A percentile compares a stretch with the other conserved stretches of the same genome.
phyloP scores from a whole-genome alignment of 768 basidiomycete genomes.

The Suillus decipiens region DNA sequence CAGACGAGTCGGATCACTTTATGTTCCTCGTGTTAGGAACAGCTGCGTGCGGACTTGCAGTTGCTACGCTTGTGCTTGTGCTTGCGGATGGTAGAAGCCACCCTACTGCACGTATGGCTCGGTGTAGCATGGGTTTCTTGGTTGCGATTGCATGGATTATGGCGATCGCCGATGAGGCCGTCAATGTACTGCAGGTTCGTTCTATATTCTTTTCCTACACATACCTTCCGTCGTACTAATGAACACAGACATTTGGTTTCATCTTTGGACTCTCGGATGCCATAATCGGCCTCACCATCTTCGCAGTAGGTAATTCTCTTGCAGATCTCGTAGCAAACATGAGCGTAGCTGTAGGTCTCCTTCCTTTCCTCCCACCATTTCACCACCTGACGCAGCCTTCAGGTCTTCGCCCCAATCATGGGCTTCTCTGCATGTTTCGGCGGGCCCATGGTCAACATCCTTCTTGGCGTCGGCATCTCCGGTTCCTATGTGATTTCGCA shows the following conservation, averaged over 20 bases:
- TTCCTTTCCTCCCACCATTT: background rate
- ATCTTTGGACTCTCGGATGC: slow-evolving; percentile 97
- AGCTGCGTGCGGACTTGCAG: slow-evolving; percentile 52
- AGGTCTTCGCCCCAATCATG: slow-evolving; percentile 91
- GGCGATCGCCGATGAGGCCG: slow-evolving; percentile 96
- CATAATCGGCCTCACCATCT: slow-evolving; percentile 95
- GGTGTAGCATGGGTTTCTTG: slow-evolving; percentile 90
- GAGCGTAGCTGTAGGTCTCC: slow-evolving; percentile 75
- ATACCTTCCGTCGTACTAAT: slow-evolving; percentile 8
- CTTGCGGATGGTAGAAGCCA: slow-evolving; percentile 63
- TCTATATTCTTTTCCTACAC: background rate
- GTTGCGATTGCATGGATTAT: slow-evolving; percentile 97
- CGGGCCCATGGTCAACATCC: slow-evolving; percentile 89
- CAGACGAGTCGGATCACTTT: slow-evolving; percentile 49
- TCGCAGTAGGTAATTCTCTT: slow-evolving; percentile 94
- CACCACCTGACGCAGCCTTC: background rate
- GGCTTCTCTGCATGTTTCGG: slow-evolving; percentile 96
- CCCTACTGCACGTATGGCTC: slow-evolving; percentile 58
- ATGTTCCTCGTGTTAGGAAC: slow-evolving; percentile 57
- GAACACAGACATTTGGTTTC: slow-evolving; percentile 78
- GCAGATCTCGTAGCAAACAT: slow-evolving; percentile 98
- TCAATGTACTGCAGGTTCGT: slow-evolving; percentile 81
- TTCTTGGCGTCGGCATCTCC: slow-evolving; percentile 89
- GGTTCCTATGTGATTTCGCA: slow-evolving; percentile 82
- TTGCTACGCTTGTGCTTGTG: slow-evolving; percentile 56